Evolutionary conservation across 257 asterid species (phyloP).

Genomic region (Eucommia ulmoides): DNA sequence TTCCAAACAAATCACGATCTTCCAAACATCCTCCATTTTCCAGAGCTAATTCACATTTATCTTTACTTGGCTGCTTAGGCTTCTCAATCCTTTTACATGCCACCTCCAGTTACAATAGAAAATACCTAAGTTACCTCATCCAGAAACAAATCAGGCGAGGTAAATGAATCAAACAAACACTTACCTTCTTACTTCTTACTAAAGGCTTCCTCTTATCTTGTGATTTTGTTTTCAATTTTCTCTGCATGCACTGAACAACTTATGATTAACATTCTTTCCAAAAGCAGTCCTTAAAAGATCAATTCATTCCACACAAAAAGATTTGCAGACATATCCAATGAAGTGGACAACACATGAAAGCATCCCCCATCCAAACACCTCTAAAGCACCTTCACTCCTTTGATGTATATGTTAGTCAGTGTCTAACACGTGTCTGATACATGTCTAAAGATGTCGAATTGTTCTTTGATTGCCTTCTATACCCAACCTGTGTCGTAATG

Average conservation of each 20-base stretch:
- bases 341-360: too few species aligned
- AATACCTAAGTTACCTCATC: constrained; percentile 5
- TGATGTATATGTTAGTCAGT: too few species aligned
- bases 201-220: constrained; percentile 51
- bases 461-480: too few species aligned
- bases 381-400: too few species aligned
- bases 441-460: too few species aligned
- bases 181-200: constrained; percentile 48
- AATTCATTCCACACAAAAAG: background rate
- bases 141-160: too few species aligned
- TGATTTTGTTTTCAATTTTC: constrained; percentile 44
- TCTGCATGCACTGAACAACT: constrained; percentile 39
- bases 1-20: constrained; percentile 26
- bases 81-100: constrained; percentile 36
- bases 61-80: constrained; percentile 35
- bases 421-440: too few species aligned
- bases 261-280: constrained; percentile 8
- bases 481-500: too few species aligned
- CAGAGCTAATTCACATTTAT: constrained; percentile 70
- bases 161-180: background rate
- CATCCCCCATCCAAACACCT: too few species aligned
- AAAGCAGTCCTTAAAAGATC: constrained; percentile 6
- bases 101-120: constrained; percentile 28
- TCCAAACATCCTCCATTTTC: constrained; percentile 35
- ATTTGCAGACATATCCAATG: background rate